A percentile compares a stretch with the other conserved stretches of the same genome.
Conservation (phyloP, 257 asterid genomes). For the Nicotiana benthamiana region DNA sequence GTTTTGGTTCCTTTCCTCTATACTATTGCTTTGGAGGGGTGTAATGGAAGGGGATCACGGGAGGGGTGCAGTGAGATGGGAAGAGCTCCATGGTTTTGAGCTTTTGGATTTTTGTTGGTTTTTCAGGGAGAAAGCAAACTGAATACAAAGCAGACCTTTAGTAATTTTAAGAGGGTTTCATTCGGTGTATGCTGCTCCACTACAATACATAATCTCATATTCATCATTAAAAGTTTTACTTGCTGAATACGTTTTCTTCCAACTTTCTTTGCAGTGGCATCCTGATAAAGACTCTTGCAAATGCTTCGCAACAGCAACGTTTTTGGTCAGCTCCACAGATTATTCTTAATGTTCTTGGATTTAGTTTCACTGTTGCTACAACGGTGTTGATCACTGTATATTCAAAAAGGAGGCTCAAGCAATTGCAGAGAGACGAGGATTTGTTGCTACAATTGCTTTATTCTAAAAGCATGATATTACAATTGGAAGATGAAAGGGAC, state of each 20-base stretch:
- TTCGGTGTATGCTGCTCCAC: neutral
- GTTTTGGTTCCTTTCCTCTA: neutral
- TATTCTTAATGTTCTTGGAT: constrained; percentile 50
- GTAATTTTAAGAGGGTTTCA: neutral
- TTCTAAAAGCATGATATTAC: too few relatives aligned
- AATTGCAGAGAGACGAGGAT: constrained; percentile 62
- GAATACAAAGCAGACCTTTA: neutral
- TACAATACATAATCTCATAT: neutral
- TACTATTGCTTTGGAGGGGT: neutral
- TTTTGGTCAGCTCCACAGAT: constrained; percentile 46
- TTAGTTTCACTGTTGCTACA: constrained; percentile 41
- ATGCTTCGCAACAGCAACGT: constrained; percentile 53
- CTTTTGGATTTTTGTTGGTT: neutral
- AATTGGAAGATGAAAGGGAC: too few relatives aligned
- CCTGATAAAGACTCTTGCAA: constrained; percentile 62
- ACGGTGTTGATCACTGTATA: constrained; percentile 57
- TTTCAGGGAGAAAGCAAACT: neutral
- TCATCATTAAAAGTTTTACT: neutral
- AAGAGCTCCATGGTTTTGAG: neutral
- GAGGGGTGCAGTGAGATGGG: neutral
- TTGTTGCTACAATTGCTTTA: constrained; percentile 31
- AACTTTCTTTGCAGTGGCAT: constrained; percentile 52
- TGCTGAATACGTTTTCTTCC: neutral
- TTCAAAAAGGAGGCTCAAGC: constrained; percentile 58
- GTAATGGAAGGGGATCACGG: neutral